A percentile compares a stretch with the other conserved stretches of the same genome.
phyloP scores from a whole-genome alignment of 2,329 filamentous ascomycete species.

The Epichloe scottii region DNA sequence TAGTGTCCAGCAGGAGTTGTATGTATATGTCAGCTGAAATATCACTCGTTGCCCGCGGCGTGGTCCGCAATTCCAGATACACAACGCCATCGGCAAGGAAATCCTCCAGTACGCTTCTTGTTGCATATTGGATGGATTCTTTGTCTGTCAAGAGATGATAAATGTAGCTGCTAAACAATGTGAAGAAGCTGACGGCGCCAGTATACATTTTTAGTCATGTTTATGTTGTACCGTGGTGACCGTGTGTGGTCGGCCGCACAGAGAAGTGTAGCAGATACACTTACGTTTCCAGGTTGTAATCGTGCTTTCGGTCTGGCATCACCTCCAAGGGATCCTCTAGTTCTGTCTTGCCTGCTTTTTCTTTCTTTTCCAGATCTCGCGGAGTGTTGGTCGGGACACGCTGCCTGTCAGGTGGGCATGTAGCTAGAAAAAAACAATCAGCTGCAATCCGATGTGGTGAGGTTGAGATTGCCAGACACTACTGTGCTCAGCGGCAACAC shows the following conservation, averaged over 20 bases:
- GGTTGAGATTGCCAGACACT: neutral
- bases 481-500: neutral
- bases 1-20: constrained; percentile 49
- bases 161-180: constrained; percentile 66
- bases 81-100: constrained; percentile 61
- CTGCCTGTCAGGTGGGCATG: constrained; percentile 73
- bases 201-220: neutral
- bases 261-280: constrained; percentile 10
- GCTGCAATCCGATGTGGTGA: neutral
- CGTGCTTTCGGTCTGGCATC: constrained; percentile 59
- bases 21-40: constrained; percentile 55
- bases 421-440: constrained; percentile 34
- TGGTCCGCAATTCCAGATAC: constrained; percentile 72
- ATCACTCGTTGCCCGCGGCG: constrained; percentile 50
- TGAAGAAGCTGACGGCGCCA: constrained; percentile 49
- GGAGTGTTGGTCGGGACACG: constrained; percentile 59
- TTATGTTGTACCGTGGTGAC: neutral
- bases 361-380: constrained; percentile 59
- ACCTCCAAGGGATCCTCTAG: constrained; percentile 56
- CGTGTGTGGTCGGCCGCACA: too few species aligned
- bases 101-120: constrained; percentile 48
- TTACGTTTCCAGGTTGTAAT: constrained; percentile 58
- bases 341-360: constrained; percentile 36
- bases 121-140: constrained; percentile 48
- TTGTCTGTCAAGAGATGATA: constrained; percentile 60